A percentile compares a stretch with the other conserved stretches of the same genome.
These are phyloP conservation scores for Leonotis leonurus DNA, from an alignment of 257 asterid genomes.

Conservation along the genomic window DNA sequence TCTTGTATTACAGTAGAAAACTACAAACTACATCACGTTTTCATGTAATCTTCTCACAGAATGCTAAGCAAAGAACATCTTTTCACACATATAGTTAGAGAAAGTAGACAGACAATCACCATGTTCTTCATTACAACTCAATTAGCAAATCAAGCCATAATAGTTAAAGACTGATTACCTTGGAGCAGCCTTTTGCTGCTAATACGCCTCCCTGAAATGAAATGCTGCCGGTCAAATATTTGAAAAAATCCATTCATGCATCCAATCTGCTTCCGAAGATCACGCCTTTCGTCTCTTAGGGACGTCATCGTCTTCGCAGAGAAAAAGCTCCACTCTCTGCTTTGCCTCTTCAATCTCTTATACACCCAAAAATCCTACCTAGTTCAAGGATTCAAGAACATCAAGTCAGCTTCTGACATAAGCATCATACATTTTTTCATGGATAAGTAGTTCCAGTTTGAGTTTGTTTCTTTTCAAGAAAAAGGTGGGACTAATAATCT, in stretches of 20 bases:
- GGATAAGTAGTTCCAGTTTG: slow-evolving; percentile 1
- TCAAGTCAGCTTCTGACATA: slow-evolving; percentile 12
- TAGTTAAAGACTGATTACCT: too few species aligned
- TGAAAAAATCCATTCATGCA: slow-evolving; percentile 95
- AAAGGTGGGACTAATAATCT: background rate
- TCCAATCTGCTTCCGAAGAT: slow-evolving; percentile 73
- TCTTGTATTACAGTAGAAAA: background rate
- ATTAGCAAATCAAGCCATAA: too few species aligned
- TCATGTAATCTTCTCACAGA: background rate
- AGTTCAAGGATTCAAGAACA: slow-evolving; percentile 22
- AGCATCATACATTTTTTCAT: background rate
- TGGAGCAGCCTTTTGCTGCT: slow-evolving; percentile 53
- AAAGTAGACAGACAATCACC: background rate
- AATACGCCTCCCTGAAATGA: slow-evolving; percentile 48
- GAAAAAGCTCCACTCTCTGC: slow-evolving; percentile 4
- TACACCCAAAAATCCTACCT: slow-evolving; percentile 15
- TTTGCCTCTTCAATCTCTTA: slow-evolving; percentile 10
- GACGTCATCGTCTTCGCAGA: slow-evolving; percentile 39
- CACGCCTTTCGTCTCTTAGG: slow-evolving; percentile 38
- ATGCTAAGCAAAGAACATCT: too few species aligned
- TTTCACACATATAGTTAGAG: too few species aligned
- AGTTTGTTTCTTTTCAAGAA: slow-evolving; percentile 12
- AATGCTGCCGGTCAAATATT: slow-evolving; percentile 71
- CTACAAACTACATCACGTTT: background rate
- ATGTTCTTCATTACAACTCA: too few species aligned